Evolutionary conservation across 345 rosid genomes (phyloP), one percentile per base, ranked within the genome.

Genomic region (Geranium rotundifolium): DNA sequence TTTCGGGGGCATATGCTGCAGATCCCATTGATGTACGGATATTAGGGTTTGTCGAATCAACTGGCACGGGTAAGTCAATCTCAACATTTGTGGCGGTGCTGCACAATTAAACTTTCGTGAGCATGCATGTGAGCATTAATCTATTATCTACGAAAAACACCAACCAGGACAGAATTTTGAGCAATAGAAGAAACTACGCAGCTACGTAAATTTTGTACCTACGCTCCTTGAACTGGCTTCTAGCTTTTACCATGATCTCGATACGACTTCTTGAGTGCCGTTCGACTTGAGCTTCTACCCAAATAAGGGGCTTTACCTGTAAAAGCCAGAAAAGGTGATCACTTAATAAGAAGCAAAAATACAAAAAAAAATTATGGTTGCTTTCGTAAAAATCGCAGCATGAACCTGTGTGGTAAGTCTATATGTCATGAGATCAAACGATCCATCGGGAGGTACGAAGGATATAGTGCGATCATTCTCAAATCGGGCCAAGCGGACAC

Each of bases 361-460:
- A 34, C 5, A 27, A 31, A 8, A 27, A 31, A 8, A 23, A 60
- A 17, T 19, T 18, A 2, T 64, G 31, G 4, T 20, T 61, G 6
- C 5, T 17, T 58, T 19, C 17, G 10, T 41, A 23, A 55, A 18
- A 67, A 61, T 60, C 15, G 60, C 59, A 64, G 62, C 31, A 60
- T 65, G 39, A 68, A 92, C 98, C 98, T 92, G 96, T 60, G 97
- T 89, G 68, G 89, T 89, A 63, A 92, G 95, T 76, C 98, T 85
- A 62, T 92, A 92, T 37, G 98, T 89, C 98, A 92, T 92, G 64
- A 92, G 85, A 73, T 92, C 98, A 71, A 93, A 93, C 79, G 99
- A 72, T 19, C 97, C 99, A 79, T 92, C 98, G 17, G 98, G 98
- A 39, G 98, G 98, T 75, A 92, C 79, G 69, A 89, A 92, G 20